These are phyloP conservation scores for Nannizziopsis arthrosporioides DNA, from an alignment of 2,329 filamentous ascomycete species.

Conservation along the genomic window DNA sequence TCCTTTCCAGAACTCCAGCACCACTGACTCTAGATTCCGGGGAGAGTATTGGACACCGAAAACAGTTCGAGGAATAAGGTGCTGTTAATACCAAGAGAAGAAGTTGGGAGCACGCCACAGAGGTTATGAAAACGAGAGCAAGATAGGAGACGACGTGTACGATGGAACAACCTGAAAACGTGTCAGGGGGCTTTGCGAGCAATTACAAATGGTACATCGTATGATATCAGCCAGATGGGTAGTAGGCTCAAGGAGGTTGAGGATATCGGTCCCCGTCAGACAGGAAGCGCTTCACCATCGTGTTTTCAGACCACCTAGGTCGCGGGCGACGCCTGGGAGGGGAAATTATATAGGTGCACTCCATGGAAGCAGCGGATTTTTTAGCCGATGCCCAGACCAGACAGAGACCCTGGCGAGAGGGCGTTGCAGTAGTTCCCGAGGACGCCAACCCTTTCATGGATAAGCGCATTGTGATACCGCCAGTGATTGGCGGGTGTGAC, in stretches of 20 bases:
- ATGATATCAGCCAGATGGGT: not conserved
- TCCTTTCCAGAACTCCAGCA: not conserved
- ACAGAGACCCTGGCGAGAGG: not conserved
- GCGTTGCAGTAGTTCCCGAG: not conserved
- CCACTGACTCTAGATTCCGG: not conserved
- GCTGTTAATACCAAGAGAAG: slow-evolving; percentile 7
- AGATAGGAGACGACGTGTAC: not conserved
- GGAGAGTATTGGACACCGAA: not conserved
- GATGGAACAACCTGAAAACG: not conserved
- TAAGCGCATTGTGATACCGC: not conserved
- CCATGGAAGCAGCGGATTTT: slow-evolving; percentile 1
- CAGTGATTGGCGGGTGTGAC: not conserved
- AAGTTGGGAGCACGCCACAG: slow-evolving; percentile 6
- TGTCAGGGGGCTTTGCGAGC: slow-evolving; percentile 3
- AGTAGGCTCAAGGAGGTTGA: not conserved
- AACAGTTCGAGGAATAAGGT: not conserved
- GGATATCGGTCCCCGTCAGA: slow-evolving; percentile 4
- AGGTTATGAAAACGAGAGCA: slow-evolving; percentile 8
- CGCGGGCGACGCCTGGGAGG: not conserved
- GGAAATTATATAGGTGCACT: not conserved
- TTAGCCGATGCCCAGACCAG: slow-evolving; percentile 2
- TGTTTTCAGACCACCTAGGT: slow-evolving; percentile 1
- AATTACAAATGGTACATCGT: slow-evolving; percentile 7
- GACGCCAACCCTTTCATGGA: not conserved
- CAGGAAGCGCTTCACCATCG: slow-evolving; percentile 7